These are phyloP conservation scores for Fusarium burgessii DNA, from an alignment of 2,329 filamentous ascomycete species.

Conservation along the genomic window DNA sequence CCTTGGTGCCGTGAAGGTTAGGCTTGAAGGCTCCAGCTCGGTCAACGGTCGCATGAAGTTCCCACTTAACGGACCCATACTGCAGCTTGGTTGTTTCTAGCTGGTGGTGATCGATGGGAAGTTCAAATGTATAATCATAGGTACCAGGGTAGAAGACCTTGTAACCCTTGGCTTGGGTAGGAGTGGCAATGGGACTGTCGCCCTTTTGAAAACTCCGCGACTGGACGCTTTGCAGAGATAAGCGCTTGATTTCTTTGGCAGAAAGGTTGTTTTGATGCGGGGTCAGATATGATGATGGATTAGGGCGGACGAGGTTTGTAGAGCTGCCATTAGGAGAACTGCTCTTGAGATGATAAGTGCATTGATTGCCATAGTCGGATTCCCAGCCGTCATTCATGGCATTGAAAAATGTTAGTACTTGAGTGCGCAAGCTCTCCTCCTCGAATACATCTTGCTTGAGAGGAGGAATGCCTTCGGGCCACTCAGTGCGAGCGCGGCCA, in stretches of 20 bases:
- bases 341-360: slow-evolving; percentile 64
- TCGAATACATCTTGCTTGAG: slow-evolving; percentile 86
- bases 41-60: slow-evolving; percentile 86
- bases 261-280: slow-evolving; percentile 47
- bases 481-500: slow-evolving; percentile 89
- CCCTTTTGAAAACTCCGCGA: slow-evolving; percentile 88
- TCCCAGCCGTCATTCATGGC: slow-evolving; percentile 72
- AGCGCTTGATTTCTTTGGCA: slow-evolving; percentile 69
- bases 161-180: slow-evolving; percentile 76
- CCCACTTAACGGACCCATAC: slow-evolving; percentile 88
- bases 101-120: slow-evolving; percentile 88
- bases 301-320: slow-evolving; percentile 47
- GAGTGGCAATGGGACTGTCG: slow-evolving; percentile 74
- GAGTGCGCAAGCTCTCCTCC: slow-evolving; percentile 86
- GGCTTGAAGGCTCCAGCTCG: slow-evolving; percentile 90
- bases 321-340: slow-evolving; percentile 52
- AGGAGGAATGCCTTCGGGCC: slow-evolving; percentile 95
- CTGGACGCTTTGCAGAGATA: slow-evolving; percentile 84
- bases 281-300: slow-evolving; percentile 35
- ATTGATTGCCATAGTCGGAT: slow-evolving; percentile 72
- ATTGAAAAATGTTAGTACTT: slow-evolving; percentile 94
- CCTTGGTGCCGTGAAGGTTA: slow-evolving; percentile 84
- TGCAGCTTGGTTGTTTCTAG: slow-evolving; percentile 91
- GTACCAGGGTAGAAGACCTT: slow-evolving; percentile 83
- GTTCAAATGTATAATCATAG: slow-evolving; percentile 80